These are phyloP conservation scores for Vigna angularis DNA, from an alignment of 306 rosid species.

Conservation along the genomic window DNA sequence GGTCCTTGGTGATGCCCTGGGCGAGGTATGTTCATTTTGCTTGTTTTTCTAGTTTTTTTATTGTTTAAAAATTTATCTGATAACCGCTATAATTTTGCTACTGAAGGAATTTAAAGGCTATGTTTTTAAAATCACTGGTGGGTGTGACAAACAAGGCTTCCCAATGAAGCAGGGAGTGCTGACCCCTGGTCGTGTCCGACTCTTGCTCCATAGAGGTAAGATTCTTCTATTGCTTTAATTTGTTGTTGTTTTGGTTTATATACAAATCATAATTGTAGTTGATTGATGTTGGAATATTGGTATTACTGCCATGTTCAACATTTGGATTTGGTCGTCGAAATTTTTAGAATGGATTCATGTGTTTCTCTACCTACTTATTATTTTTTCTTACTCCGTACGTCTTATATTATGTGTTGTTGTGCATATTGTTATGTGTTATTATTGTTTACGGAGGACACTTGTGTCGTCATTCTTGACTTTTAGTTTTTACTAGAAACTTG, in stretches of 20 bases:
- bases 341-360: background rate
- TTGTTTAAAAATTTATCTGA: background rate
- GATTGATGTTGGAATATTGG: background rate
- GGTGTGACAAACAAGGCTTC: constrained; percentile 55
- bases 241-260: background rate
- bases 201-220: constrained; percentile 52
- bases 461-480: background rate
- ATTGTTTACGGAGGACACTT: background rate
- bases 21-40: constrained; percentile 36
- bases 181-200: constrained; percentile 53
- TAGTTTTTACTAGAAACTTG: background rate
- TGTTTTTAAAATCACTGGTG: constrained; percentile 52
- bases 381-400: background rate
- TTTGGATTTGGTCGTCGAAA: background rate
- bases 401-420: background rate
- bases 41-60: background rate
- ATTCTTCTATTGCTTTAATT: background rate
- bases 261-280: background rate
- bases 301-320: background rate
- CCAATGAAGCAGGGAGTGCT: constrained; percentile 57
- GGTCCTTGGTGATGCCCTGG: constrained; percentile 49
- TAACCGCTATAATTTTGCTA: background rate
- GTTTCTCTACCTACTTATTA: no score
- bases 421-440: background rate
- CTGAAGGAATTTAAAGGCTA: constrained; percentile 49